Percentiles rank a stretch among this genome's conserved stretches.
These are phyloP conservation scores for Rachicladosporium sp. DNA, from an alignment of 2,329 filamentous ascomycete genomes.

Conservation along the genomic window DNA sequence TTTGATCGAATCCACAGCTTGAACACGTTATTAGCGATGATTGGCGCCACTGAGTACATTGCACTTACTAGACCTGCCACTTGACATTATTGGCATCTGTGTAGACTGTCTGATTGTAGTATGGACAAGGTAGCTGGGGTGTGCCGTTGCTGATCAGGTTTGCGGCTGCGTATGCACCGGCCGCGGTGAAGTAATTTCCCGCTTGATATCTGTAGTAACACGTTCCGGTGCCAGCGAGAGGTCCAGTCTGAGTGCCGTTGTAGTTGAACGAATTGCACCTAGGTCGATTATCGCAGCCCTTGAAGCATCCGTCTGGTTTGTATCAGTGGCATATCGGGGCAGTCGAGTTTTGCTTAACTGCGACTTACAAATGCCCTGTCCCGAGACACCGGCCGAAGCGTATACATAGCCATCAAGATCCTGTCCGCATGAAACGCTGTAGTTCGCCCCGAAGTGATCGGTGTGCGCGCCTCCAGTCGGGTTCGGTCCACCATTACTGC, in stretches of 20 bases:
- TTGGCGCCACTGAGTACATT: not conserved
- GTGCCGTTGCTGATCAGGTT: conserved; percentile 5
- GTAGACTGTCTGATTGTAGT: not conserved
- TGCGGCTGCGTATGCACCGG: conserved; percentile 3
- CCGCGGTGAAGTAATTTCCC: not conserved
- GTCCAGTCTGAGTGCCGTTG: conserved; percentile 2
- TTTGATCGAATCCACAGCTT: not conserved
- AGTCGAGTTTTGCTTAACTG: too few relatives aligned
- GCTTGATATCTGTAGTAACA: conserved; percentile 4
- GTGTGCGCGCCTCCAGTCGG: conserved; percentile 7
- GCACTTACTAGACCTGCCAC: not conserved
- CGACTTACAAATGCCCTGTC: conserved; percentile 7
- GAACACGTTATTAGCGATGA: not conserved
- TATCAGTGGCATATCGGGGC: too few relatives aligned
- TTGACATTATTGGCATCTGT: not conserved
- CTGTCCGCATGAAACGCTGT: conserved; percentile 9
- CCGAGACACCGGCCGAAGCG: conserved; percentile 6
- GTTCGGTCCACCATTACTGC: conserved; percentile 2
- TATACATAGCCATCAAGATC: conserved; percentile 2
- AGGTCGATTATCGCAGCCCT: conserved; percentile 10
- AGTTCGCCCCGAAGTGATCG: conserved; percentile 9
- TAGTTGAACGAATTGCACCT: conserved; percentile 9
- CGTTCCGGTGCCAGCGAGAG: conserved; percentile 2
- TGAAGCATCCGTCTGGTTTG: conserved; percentile 6
- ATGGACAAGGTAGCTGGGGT: not conserved